Conservation (phyloP, 306 rosid species). For the Canavalia ensiformis region DNA sequence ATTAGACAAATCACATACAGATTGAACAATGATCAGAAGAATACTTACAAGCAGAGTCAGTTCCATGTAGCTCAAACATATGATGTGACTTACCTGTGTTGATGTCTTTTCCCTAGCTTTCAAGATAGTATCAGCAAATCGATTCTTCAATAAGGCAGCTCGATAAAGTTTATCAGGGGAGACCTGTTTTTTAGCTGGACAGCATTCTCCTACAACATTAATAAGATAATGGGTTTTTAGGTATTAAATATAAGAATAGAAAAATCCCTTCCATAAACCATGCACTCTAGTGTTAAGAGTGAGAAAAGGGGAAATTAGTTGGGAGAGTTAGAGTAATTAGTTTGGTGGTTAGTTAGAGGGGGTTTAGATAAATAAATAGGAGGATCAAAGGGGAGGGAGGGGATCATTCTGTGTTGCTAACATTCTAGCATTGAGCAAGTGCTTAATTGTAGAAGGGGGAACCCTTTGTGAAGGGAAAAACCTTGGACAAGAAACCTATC, state of each 20-base stretch:
- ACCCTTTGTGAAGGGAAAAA: too few species aligned
- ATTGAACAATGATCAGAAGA: constrained; percentile 28
- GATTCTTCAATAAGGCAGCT: constrained; percentile 71
- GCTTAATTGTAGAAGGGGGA: too few species aligned
- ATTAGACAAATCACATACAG: constrained; percentile 29
- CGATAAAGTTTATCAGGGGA: constrained; percentile 75
- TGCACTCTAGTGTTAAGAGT: not conserved
- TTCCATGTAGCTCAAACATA: constrained; percentile 41
- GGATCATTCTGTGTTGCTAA: too few species aligned
- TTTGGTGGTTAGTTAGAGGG: too few species aligned
- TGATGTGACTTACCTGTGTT: constrained; percentile 58
- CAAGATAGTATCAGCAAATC: constrained; percentile 85
- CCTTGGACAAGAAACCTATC: too few species aligned
- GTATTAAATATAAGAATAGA: constrained; percentile 29
- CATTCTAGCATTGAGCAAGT: too few species aligned
- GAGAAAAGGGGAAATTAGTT: too few species aligned
- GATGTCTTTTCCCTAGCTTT: constrained; percentile 81
- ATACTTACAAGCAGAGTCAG: constrained; percentile 17
- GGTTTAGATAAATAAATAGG: too few species aligned
- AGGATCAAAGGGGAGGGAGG: too few species aligned
- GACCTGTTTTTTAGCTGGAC: constrained; percentile 65
- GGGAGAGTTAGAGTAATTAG: too few species aligned
- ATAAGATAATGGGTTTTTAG: constrained; percentile 38
- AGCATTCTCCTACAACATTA: constrained; percentile 63
- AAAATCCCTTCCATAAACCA: constrained; percentile 38